These are phyloP conservation scores for Eudorina sp. DNA, from an alignment of 139 green algal species.

Conservation along the genomic window DNA sequence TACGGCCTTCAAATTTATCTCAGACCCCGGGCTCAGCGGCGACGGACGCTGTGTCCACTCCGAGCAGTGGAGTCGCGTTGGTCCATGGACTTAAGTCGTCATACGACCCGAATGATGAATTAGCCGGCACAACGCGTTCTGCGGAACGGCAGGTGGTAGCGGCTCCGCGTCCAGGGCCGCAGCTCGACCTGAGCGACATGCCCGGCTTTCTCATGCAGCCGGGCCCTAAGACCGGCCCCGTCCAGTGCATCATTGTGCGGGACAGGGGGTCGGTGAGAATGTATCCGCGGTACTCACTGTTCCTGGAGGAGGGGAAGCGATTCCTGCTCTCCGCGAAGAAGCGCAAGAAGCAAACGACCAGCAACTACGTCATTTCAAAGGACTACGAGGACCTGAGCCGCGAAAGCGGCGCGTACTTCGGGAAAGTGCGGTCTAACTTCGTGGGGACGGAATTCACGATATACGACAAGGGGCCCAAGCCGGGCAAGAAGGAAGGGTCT, in stretches of 20 bases:
- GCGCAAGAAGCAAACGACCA: constrained; percentile 85
- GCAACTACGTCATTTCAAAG: constrained; percentile 93
- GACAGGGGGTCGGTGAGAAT: constrained; percentile 66
- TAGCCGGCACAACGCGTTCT: background rate
- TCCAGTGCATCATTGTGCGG: constrained; percentile 89
- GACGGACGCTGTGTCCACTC: background rate
- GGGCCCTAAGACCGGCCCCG: constrained; percentile 64
- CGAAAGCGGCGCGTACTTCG: constrained; percentile 75
- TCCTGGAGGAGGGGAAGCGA: constrained; percentile 72
- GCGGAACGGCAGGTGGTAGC: background rate
- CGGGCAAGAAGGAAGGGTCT: constrained; percentile 51
- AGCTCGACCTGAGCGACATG: constrained; percentile 67
- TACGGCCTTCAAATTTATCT: constrained; percentile 2
- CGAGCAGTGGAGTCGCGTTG: constrained; percentile 3
- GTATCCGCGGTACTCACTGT: constrained; percentile 79
- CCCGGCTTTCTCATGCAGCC: constrained; percentile 72
- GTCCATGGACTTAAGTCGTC: constrained; percentile 61
- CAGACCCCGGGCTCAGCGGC: background rate
- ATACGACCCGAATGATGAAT: constrained; percentile 70
- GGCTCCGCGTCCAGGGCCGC: background rate
- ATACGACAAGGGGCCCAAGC: constrained; percentile 82
- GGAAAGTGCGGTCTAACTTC: constrained; percentile 94
- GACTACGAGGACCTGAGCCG: constrained; percentile 74
- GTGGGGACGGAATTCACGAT: constrained; percentile 94
- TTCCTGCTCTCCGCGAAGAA: constrained; percentile 92